Conservation (phyloP, 176 grass and related monocot species). For the Sorghum bicolor region DNA sequence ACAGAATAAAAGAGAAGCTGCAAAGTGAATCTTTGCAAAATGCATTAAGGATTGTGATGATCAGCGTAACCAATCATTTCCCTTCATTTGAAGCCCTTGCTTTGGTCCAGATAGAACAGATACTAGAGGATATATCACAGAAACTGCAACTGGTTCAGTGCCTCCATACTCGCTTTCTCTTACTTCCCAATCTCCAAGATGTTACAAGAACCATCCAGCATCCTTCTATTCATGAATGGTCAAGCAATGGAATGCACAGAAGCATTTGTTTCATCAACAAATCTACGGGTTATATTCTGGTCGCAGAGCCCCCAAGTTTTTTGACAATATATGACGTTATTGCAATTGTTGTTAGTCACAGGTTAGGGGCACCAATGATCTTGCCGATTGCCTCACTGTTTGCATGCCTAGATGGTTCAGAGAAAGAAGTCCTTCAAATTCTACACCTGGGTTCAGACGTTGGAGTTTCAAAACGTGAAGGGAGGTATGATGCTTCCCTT, state of each 20-base stretch:
- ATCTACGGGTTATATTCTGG: conserved; percentile 63
- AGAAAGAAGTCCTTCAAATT: conserved; percentile 73
- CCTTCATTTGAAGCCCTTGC: conserved; percentile 72
- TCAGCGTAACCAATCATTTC: conserved; percentile 66
- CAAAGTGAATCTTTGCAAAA: conserved; percentile 66
- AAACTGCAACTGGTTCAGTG: conserved; percentile 66
- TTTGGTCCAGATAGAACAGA: conserved; percentile 49
- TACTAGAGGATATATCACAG: conserved; percentile 66
- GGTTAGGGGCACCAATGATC: conserved; percentile 60
- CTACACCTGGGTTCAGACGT: conserved; percentile 57
- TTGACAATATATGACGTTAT: conserved; percentile 83
- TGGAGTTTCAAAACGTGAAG: conserved; percentile 53
- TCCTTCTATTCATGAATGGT: conserved; percentile 68
- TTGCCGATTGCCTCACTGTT: conserved; percentile 78
- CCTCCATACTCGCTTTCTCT: conserved; percentile 75
- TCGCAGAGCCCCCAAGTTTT: conserved; percentile 86
- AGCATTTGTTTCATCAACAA: conserved; percentile 69
- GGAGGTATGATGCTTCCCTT: conserved; percentile 52
- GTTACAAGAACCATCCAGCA: conserved; percentile 53
- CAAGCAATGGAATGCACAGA: conserved; percentile 62
- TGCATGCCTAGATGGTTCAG: conserved; percentile 76
- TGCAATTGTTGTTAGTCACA: conserved; percentile 66
- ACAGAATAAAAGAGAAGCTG: conserved; percentile 69
- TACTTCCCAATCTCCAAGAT: conserved; percentile 68
- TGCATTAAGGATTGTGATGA: conserved; percentile 58